Evolutionary conservation across 208 protist genomes (phyloP), one percentile per base, ranked within the genome.

Genomic region (Leishmania tropica): DNA sequence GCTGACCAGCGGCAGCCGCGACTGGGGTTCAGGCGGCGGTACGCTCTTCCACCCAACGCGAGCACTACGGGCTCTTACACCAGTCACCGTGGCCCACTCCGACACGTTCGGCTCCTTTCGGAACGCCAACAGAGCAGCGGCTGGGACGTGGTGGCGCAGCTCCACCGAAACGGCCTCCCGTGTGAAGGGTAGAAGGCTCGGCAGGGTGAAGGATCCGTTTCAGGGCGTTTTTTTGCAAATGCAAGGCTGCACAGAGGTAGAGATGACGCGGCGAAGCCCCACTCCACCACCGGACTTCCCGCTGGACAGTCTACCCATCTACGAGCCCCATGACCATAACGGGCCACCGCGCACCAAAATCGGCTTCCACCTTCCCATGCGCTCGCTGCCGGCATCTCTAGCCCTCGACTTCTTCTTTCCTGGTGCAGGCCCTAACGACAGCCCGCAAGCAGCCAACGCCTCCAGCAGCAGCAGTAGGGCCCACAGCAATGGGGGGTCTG

Each of bases 281-380:
- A 42, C 35, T 2, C 82, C 72, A 4, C 54, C 81, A 5, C 85
- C 83, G 8, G 67, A 71, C n/a, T 84, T 87, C 47, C 65, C 85
- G 42, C 71, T 91, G 28, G 86, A 84, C 45, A 86, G 90, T 67
- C 85, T 90, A 64, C 87, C 90, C 40, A 87, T 83, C 51, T 92
- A 93, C 83, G 60, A 85, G 3, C 88, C 91, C 0, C 85, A 87
- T 83, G 91, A 95, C 76, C 47, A 75, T 1, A 88, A 87, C n/a
- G 91, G 85, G 37, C 91, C 91, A 13, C 78, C 84, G 45, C 81
- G 78, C 45, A 90, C 86, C 5, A 84, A 85, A 45, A 65, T 88
- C 19, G 88, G 78, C 58, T 71, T 31, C 45, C 60, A 77, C 31
- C 24, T 45, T 5, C 77, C 60, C 13, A 85, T 85, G 82, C 78